Evolutionary conservation across 176 grass and related monocot species (phyloP), one percentile per base, ranked within the genome.

Genomic region (Paspalum notatum): DNA sequence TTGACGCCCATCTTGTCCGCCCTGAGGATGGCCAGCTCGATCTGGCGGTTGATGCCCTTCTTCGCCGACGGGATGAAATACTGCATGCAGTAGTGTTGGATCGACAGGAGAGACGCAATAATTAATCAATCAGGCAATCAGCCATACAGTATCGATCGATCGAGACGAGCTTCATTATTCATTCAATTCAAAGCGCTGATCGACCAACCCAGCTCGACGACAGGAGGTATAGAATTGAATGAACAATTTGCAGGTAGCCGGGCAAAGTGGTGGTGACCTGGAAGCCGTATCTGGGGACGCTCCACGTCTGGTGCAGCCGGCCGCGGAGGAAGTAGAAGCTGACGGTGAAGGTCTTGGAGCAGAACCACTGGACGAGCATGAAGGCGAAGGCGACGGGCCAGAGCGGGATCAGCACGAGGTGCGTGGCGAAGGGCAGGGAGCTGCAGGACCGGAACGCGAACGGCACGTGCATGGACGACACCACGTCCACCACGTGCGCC

Each of bases 1-100:
- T 97, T 92, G 62, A 97, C 94, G 48, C 94, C 94, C 69, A 97
- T 94, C 80, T 82, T 89, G 73, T 97, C 83, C 2, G 91, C 91
- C 26, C 94, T 74, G 27, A 97, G 83, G 60, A 97, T 97, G 52
- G 87, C 94, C 0, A 97, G 89, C 80, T 97, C 94, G 57, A 97
- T 97, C 85, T 92, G 91, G 3, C 48, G 40, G 76, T 97, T 97
- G 66, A 97, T 97, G 40, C 91, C 91, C 80, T 88, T 82, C 84
- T 85, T 94, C 59, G 88, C 85, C 39, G 87, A 84, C 40, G 91
- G 94, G 4, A 97, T 89, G 80, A 97, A 94, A 14, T 94, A 97
- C 91, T 97, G 80, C 66, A 74, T 25, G 8, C n/a, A 52, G 14
- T 18, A 8, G 0, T 3, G 27, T 32, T 32, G 32, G 13, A 49